These are phyloP conservation scores for Candida ficus DNA, from an alignment of 805 yeast genomes.

Conservation along the genomic window DNA sequence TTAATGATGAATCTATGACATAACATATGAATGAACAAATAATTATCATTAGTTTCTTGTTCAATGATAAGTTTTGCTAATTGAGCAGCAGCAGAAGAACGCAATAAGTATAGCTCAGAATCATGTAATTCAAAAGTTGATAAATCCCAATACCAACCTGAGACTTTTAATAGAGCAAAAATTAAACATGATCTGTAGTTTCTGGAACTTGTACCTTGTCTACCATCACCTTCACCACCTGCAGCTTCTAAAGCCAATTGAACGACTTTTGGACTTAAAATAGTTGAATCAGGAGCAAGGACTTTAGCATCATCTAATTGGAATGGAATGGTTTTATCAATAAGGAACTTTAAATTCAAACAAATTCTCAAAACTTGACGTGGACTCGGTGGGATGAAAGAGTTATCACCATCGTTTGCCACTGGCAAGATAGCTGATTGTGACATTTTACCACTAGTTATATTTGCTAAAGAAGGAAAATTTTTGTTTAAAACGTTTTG, in stretches of 20 bases:
- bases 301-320: slow-evolving; percentile 48
- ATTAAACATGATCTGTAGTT: slow-evolving; percentile 65
- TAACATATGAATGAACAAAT: slow-evolving; percentile 67
- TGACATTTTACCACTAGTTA: no score
- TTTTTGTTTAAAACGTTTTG: no score
- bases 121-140: slow-evolving; percentile 59
- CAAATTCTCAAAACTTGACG: slow-evolving; percentile 68
- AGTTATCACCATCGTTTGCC: background rate
- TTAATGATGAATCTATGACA: slow-evolving; percentile 70
- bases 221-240: slow-evolving; percentile 68
- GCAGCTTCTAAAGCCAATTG: slow-evolving; percentile 65
- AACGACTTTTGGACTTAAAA: slow-evolving; percentile 55
- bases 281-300: slow-evolving; percentile 50
- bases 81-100: slow-evolving; percentile 69
- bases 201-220: slow-evolving; percentile 45
- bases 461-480: no score
- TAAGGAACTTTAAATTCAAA: slow-evolving; percentile 63
- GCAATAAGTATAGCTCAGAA: slow-evolving; percentile 51
- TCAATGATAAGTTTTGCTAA: slow-evolving; percentile 71
- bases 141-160: slow-evolving; percentile 69
- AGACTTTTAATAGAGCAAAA: slow-evolving; percentile 69
- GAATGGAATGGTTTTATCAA: slow-evolving; percentile 68
- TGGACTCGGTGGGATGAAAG: slow-evolving; percentile 43
- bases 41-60: slow-evolving; percentile 44
- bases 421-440: background rate